A percentile compares a stretch with the other conserved stretches of the same genome.
Conservation (phyloP, 176 grass and related monocot genomes). For the Triticum urartu region DNA sequence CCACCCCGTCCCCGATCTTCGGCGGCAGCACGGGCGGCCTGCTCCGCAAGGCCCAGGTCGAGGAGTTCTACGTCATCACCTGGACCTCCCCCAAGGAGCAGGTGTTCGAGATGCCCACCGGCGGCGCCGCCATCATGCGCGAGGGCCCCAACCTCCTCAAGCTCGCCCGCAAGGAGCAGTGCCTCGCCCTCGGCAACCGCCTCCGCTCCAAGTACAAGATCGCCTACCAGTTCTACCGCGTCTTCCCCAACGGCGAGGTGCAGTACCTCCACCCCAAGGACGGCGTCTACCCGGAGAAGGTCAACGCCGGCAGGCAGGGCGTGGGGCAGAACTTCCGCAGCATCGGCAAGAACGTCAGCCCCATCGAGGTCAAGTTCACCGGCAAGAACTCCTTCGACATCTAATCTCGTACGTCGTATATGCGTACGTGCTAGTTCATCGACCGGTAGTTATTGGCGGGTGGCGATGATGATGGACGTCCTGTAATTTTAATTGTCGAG, state of each 20-base stretch:
- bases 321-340: conserved; percentile 66
- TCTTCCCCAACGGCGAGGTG: conserved; percentile 97
- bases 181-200: conserved; percentile 76
- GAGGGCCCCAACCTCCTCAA: conserved; percentile 93
- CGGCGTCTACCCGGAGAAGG: conserved; percentile 99
- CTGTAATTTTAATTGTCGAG: conserved; percentile 39
- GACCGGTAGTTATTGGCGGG: background rate
- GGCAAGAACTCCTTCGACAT: conserved; percentile 90
- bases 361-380: conserved; percentile 99
- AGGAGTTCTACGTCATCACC: conserved; percentile 99
- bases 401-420: background rate
- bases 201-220: conserved; percentile 99
- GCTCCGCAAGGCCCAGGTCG: conserved; percentile 94
- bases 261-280: conserved; percentile 99
- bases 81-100: conserved; percentile 98
- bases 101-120: conserved; percentile 97
- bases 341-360: conserved; percentile 92
- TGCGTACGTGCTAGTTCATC: background rate
- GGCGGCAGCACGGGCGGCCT: conserved; percentile 95
- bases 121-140: conserved; percentile 94
- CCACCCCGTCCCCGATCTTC: conserved; percentile 92
- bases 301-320: conserved; percentile 86
- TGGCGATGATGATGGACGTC: background rate
- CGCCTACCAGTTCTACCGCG: conserved; percentile 99
- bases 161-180: conserved; percentile 96